Evolutionary conservation across 1,284 basidiomycete species (phyloP).

Genomic region (Farysia itapuensis): DNA sequence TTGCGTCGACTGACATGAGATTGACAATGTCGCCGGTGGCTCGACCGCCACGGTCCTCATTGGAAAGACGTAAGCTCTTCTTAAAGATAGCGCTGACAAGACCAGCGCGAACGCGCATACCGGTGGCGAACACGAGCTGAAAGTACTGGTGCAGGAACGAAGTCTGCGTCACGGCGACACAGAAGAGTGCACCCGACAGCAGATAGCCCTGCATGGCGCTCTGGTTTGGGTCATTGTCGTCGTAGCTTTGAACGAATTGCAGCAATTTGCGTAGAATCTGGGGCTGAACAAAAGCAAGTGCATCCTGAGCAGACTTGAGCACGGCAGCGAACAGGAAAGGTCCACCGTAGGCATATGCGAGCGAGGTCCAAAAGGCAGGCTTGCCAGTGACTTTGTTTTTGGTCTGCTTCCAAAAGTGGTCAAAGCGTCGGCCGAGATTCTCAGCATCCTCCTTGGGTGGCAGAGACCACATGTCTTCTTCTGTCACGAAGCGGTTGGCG

Average conservation of each 20-base stretch:
- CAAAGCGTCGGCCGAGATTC: constrained; percentile 68
- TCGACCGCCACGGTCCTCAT: constrained; percentile 76
- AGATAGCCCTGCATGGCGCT: constrained; percentile 43
- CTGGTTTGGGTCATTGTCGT: constrained; percentile 14
- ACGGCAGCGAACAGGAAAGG: constrained; percentile 65
- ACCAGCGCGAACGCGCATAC: constrained; percentile 77
- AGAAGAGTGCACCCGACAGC: constrained; percentile 65
- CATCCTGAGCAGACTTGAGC: constrained; percentile 41
- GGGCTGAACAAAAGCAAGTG: constrained; percentile 74
- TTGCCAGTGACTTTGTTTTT: constrained; percentile 71
- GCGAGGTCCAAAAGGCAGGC: constrained; percentile 68
- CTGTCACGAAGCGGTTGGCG: constrained; percentile 76
- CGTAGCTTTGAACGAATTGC: constrained; percentile 66
- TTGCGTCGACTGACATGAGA: constrained; percentile 89
- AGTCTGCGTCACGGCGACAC: constrained; percentile 71
- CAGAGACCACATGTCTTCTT: constrained; percentile 79
- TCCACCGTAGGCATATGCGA: constrained; percentile 63
- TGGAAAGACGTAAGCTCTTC: constrained; percentile 67
- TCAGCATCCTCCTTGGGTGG: constrained; percentile 65
- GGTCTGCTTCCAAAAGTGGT: constrained; percentile 70
- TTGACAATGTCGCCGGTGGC: constrained; percentile 82
- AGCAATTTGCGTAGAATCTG: constrained; percentile 81
- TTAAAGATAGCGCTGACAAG: constrained; percentile 86
- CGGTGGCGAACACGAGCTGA: constrained; percentile 63
- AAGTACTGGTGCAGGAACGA: constrained; percentile 79